phyloP scores from a whole-genome alignment of 441 rosid species.

The Euphorbia schlechtendalii region DNA sequence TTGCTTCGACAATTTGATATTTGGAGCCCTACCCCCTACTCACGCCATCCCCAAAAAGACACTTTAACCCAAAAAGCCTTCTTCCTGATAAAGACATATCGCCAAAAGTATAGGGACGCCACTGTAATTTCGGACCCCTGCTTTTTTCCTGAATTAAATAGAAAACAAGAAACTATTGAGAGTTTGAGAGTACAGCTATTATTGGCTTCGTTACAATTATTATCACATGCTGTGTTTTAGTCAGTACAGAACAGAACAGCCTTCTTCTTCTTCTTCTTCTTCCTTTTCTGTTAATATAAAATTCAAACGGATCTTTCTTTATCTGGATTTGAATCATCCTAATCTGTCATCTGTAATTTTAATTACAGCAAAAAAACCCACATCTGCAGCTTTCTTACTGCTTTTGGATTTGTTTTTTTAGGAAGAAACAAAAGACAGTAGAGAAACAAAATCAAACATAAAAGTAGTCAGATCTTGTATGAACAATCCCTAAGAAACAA shows the following conservation, averaged over 20 bases:
- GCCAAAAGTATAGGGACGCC: constrained; percentile 25
- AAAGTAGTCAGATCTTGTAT: background rate
- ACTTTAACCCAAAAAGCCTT: background rate
- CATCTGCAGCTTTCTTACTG: constrained; percentile 31
- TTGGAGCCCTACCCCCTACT: background rate
- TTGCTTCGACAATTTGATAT: constrained; percentile 8
- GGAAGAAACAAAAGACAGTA: constrained; percentile 19
- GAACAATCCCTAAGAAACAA: background rate
- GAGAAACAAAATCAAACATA: constrained; percentile 16
- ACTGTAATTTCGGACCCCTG: constrained; percentile 23
- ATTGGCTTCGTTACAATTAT: constrained; percentile 16
- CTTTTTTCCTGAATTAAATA: constrained; percentile 49
- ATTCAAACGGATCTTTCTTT: constrained; percentile 17
- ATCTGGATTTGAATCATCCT: constrained; percentile 16
- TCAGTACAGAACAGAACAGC: background rate
- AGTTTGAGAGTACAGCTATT: constrained; percentile 14
- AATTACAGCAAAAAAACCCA: constrained; percentile 23
- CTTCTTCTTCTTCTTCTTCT: background rate
- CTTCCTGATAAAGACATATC: constrained; percentile 16
- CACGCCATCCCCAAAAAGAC: background rate
- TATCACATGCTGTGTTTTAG: constrained; percentile 10
- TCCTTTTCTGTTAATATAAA: background rate
- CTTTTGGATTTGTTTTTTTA: constrained; percentile 8
- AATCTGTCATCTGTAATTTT: constrained; percentile 7
- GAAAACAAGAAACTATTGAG: background rate